phyloP scores from a whole-genome alignment of 768 basidiomycete genomes.

The Crepidotus variabilis region DNA sequence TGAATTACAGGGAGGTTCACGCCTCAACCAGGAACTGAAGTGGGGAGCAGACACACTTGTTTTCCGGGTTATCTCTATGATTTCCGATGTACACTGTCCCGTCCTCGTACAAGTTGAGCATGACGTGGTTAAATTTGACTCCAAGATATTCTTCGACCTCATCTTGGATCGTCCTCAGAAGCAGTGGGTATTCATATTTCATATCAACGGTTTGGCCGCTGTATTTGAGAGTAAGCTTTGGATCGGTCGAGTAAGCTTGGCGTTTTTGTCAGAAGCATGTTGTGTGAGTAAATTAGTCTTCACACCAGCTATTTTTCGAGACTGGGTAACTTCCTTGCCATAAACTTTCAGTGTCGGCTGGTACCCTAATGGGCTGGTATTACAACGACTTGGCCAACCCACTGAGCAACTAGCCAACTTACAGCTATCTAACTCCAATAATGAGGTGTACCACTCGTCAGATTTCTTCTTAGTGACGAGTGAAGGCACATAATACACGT shows the following conservation, averaged over 20 bases:
- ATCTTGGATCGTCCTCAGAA: conserved; percentile 25
- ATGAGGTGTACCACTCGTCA: conserved; percentile 19
- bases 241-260: conserved; percentile 25
- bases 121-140: conserved; percentile 27
- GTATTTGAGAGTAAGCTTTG: conserved; percentile 23
- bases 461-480: conserved; percentile 19
- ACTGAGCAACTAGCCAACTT: neutral
- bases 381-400: neutral
- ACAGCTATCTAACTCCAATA: conserved; percentile 13
- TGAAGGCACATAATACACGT: conserved; percentile 24
- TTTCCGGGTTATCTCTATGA: conserved; percentile 26
- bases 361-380: conserved; percentile 19
- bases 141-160: conserved; percentile 24
- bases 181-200: conserved; percentile 23
- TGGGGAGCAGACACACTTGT: conserved; percentile 13
- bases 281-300: neutral
- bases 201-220: conserved; percentile 27
- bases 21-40: neutral
- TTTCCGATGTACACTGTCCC: conserved; percentile 27
- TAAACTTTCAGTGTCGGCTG: conserved; percentile 25
- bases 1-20: neutral
- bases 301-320: conserved; percentile 28
- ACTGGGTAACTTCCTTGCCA: conserved; percentile 23
- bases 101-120: conserved; percentile 27
- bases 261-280: neutral